These are phyloP conservation scores for Leccinum disarticulatum DNA, from an alignment of 768 basidiomycete species.

Conservation along the genomic window DNA sequence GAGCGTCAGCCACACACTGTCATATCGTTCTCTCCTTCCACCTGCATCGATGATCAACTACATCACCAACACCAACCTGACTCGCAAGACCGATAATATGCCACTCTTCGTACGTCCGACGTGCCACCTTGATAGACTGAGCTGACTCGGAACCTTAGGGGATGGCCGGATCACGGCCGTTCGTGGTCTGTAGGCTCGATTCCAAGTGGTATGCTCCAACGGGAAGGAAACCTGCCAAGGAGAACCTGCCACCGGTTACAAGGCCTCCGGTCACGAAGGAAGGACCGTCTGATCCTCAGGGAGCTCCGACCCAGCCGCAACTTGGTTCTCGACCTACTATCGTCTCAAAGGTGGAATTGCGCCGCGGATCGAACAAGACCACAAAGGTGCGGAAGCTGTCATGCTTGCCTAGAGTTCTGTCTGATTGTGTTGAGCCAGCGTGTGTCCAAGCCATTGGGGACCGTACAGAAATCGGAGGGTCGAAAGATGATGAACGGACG, in stretches of 20 bases:
- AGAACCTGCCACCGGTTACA: neutral
- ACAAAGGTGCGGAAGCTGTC: neutral
- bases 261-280: neutral
- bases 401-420: neutral
- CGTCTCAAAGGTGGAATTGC: neutral
- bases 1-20: conserved; percentile 2
- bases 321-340: neutral
- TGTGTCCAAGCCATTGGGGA: no score
- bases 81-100: neutral
- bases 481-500: neutral
- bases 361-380: neutral
- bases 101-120: conserved; percentile 1
- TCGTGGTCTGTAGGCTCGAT: conserved; percentile 6
- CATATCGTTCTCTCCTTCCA: neutral
- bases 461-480: no score
- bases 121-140: neutral
- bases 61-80: neutral
- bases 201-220: conserved; percentile 1
- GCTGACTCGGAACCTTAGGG: neutral
- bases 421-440: no score
- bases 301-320: neutral
- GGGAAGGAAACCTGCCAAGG: neutral
- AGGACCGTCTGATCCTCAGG: neutral
- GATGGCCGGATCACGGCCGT: neutral
- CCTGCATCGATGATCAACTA: neutral